Evolutionary conservation across 2,329 filamentous ascomycete genomes (phyloP), one percentile per base, ranked within the genome.

Genomic region (Fusarium sacchari): DNA sequence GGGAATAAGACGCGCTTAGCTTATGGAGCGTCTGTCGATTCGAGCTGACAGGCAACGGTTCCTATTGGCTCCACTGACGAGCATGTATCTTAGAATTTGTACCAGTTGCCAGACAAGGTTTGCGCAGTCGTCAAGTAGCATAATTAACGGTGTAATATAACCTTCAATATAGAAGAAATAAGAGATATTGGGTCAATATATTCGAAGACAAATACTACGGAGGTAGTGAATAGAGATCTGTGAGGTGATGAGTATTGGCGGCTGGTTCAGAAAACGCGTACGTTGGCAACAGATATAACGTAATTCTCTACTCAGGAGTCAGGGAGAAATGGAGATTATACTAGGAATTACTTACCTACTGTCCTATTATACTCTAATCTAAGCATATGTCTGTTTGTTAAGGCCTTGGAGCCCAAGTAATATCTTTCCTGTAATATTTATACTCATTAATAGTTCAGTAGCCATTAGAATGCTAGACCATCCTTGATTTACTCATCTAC

Each of bases 281-380:
- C 15, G 8, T 15, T 4, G 0, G 3, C 6, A 26, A 22, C 10
- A 26, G 15, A 15, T 15, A 4, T 26, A 11, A 24, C 1, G 3
- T 18, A 22, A 22, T 22, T 14, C 5, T 28, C 5, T 15, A 30
- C 28, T n/a, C 14, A n/a, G 14, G 15, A 22, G 13, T 17, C 13
- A 30, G 22, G 7, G n/a, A 32, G 18, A 15, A 30, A n/a, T 3
- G 11, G 4, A 34, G 7, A 5, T 18, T 10, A 6, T 3, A 13
- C 7, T 24, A 13, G 20, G 6, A 12, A 34, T 24, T 14, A n/a
- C 1, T 24, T 0, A 14, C 20, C 6, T 32, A 4, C 15, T 7
- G 9, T 6, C 5, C 10, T 40, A 2, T 30, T 5, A 18, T 11
- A 15, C 12, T n/a, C 8, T 5, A 34, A 50, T 50, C 9, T 4